Percentiles rank a stretch among this genome's conserved stretches.
Evolutionary conservation across 352 stramenopile genomes (phyloP).

Genomic region (Globisporangium recalcitrans): DNA sequence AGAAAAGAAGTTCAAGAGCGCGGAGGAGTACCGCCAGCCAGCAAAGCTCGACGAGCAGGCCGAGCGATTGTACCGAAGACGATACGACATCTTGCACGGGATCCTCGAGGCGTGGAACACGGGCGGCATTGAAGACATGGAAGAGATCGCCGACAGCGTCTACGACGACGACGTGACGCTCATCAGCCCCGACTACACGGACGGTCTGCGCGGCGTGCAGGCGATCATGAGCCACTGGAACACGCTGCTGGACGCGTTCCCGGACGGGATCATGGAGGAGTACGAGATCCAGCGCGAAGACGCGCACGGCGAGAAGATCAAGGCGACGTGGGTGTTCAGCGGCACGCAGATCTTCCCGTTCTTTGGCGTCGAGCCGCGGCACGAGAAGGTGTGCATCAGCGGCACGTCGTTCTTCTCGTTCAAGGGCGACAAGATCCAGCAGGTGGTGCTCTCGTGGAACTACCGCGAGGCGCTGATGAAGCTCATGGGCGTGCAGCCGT

Average conservation of each 20-base stretch:
- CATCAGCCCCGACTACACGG: slow-evolving; percentile 56
- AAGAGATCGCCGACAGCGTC: slow-evolving; percentile 72
- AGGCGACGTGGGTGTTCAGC: slow-evolving; percentile 70
- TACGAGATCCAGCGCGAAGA: slow-evolving; percentile 69
- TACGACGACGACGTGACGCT: slow-evolving; percentile 71
- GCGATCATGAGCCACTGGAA: slow-evolving; percentile 75
- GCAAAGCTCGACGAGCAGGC: slow-evolving; percentile 32
- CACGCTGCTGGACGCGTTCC: slow-evolving; percentile 61
- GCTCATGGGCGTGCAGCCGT: slow-evolving; percentile 51
- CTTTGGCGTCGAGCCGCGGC: slow-evolving; percentile 59
- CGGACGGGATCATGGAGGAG: slow-evolving; percentile 80
- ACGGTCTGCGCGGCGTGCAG: slow-evolving; percentile 57
- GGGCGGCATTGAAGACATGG: slow-evolving; percentile 73
- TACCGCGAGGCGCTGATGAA: slow-evolving; percentile 67
- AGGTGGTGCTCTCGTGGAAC: slow-evolving; percentile 72
- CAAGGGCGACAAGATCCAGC: slow-evolving; percentile 67
- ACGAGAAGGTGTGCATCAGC: slow-evolving; percentile 76
- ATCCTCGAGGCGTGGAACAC: slow-evolving; percentile 82
- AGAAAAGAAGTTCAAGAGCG: slow-evolving; percentile 34
- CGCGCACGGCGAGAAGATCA: slow-evolving; percentile 54
- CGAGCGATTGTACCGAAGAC: slow-evolving; percentile 52
- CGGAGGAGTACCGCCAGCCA: slow-evolving; percentile 13
- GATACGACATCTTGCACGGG: slow-evolving; percentile 68
- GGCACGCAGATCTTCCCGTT: slow-evolving; percentile 76
- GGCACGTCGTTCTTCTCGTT: slow-evolving; percentile 76